Percentiles rank a stretch among this genome's conserved stretches.
phyloP scores from a whole-genome alignment of 2,329 filamentous ascomycete species.

The Curvularia verruculosa region DNA sequence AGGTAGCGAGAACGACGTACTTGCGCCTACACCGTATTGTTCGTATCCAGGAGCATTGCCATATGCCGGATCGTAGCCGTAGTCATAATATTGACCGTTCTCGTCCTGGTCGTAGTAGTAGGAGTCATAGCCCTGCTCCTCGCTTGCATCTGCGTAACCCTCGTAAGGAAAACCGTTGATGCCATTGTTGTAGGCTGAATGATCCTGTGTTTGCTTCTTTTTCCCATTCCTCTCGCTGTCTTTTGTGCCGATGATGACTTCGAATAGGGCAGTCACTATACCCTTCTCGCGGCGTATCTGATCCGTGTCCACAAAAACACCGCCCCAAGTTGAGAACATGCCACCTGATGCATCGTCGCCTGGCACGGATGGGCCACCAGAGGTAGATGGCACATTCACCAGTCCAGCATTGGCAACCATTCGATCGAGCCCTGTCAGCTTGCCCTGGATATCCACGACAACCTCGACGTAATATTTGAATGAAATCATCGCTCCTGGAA shows the following conservation, averaged over 20 bases:
- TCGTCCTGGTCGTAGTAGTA: slow-evolving; percentile 43
- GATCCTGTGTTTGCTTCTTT: slow-evolving; percentile 42
- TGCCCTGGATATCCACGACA: slow-evolving; percentile 88
- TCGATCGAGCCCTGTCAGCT: slow-evolving; percentile 75
- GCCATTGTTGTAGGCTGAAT: slow-evolving; percentile 18
- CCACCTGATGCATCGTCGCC: slow-evolving; percentile 51
- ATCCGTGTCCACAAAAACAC: slow-evolving; percentile 85
- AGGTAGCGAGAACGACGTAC: slow-evolving; percentile 57
- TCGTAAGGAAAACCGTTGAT: slow-evolving; percentile 33
- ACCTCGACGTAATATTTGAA: slow-evolving; percentile 96
- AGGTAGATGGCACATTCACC: slow-evolving; percentile 54
- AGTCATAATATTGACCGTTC: slow-evolving; percentile 41
- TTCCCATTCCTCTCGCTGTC: slow-evolving; percentile 69
- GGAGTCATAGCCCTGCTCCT: slow-evolving; percentile 29
- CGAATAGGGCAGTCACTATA: slow-evolving; percentile 85
- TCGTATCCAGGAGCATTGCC: slow-evolving; percentile 40
- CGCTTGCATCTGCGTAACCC: slow-evolving; percentile 21
- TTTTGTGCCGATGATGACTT: slow-evolving; percentile 83
- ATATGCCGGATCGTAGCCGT: slow-evolving; percentile 41
- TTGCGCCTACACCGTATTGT: slow-evolving; percentile 36
- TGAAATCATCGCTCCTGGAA: slow-evolving; percentile 91
- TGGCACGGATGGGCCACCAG: slow-evolving; percentile 46
- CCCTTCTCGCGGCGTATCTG: slow-evolving; percentile 86
- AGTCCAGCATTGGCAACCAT: slow-evolving; percentile 63
- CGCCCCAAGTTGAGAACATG: slow-evolving; percentile 62